Evolutionary conservation across 768 basidiomycete species (phyloP), one percentile per base, ranked within the genome.

Genomic region (Royoungia palumana): DNA sequence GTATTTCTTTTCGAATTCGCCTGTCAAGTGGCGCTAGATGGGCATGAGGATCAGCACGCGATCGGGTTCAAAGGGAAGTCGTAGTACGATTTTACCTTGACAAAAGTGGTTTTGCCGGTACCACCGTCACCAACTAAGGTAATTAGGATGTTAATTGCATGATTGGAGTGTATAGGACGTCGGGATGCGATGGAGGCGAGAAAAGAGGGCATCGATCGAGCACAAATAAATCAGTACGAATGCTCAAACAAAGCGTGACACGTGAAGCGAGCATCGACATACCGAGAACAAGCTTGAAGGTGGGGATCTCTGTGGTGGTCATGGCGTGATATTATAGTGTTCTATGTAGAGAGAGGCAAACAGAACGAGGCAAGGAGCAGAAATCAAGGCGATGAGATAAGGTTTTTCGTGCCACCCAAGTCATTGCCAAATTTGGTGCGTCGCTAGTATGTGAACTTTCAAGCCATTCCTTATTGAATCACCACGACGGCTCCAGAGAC

Each of bases 1-100:
- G 74, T 96, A 97, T 73, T 99, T 99, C 83, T 99, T 99, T 77
- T 99, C 95, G 70, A 99, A 98, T 82, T 98, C 95, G 69, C 95
- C 95, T 57, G 94, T 96, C 82, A 95, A 84, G 75, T 97, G 94
- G 70, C 93, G 91, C 91, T 92, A 65, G 37, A 62, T 55, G 60
- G 64, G 55, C 48, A 43, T 27, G 34, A 53, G 62, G 73, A 85
- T 87, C 81, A 83, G 77, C 54, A 74, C 66, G 62, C 72, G 80
- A 85, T 84, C 77, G 60, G 43, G 37, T 50, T 39, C 47, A 46
- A 55, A 46, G 20, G 60, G 56, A 57, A 41, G 47, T 47, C 57
- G 58, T 47, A 50, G 55, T 48, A 66, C 72, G 20, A 21, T 41
- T 58, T 42, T 60, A 92, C 91, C 83, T 97, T 97, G 77, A 97